Conservation (phyloP, 2,329 filamentous ascomycete genomes). For the Stachybotrys elegans region DNA sequence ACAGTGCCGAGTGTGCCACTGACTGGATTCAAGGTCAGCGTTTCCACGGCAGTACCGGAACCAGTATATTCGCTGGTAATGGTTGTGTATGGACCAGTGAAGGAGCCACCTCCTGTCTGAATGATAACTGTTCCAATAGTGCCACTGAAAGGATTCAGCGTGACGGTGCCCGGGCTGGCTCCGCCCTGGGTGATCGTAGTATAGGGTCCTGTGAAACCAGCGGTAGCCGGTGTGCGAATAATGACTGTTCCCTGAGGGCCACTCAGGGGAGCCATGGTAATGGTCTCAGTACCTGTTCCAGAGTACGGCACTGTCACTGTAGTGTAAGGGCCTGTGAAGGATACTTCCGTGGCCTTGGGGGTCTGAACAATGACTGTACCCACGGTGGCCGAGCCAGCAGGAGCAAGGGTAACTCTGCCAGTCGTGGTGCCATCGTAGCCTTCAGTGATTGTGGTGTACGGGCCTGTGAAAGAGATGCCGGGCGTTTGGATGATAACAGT, state of each 20-base stretch:
- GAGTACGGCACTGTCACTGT: neutral
- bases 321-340: slow-evolving; percentile 1
- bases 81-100: too few species aligned
- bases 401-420: neutral
- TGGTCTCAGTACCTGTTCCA: neutral
- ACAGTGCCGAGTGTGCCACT: neutral
- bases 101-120: neutral
- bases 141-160: neutral
- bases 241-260: neutral
- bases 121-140: neutral
- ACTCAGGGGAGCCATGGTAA: neutral
- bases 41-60: too few species aligned
- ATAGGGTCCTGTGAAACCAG: neutral
- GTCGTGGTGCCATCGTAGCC: neutral
- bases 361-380: neutral
- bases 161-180: neutral
- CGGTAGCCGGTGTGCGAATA: neutral
- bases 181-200: neutral
- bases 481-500: slow-evolving; percentile 1
- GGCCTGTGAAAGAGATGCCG: neutral
- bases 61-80: too few species aligned
- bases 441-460: slow-evolving; percentile 1
- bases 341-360: neutral
- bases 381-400: neutral
- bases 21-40: neutral